phyloP scores from a whole-genome alignment of 805 yeast species.

The Ogataea angusta region DNA sequence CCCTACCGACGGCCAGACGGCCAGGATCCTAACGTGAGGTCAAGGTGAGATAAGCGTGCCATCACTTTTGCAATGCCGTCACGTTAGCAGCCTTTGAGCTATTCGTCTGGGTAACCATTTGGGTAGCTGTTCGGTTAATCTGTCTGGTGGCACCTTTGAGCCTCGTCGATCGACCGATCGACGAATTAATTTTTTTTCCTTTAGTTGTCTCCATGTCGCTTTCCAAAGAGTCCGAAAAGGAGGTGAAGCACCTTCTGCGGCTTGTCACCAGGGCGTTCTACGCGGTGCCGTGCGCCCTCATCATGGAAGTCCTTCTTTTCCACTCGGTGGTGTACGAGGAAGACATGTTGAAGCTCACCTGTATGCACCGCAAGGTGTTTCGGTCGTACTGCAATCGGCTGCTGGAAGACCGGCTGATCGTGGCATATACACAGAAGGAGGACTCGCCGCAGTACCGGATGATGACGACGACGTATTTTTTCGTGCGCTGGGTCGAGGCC shows the following conservation, averaged over 20 bases:
- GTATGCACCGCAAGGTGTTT: conserved; percentile 82
- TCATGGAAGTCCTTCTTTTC: conserved; percentile 80
- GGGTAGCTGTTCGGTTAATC: no score
- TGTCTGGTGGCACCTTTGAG: no score
- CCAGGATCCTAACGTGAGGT: neutral
- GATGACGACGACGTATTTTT: conserved; percentile 75
- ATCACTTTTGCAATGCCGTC: no score
- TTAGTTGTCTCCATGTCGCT: conserved; percentile 9
- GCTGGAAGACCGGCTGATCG: conserved; percentile 78
- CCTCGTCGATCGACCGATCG: neutral
- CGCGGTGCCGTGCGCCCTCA: conserved; percentile 74
- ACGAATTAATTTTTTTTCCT: neutral
- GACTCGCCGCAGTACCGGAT: conserved; percentile 63
- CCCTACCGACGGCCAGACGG: no score
- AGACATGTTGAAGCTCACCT: conserved; percentile 75
- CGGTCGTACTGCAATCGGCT: conserved; percentile 77
- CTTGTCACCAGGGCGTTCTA: conserved; percentile 87
- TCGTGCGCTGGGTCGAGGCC: conserved; percentile 84
- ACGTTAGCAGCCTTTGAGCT: no score
- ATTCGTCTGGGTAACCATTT: neutral
- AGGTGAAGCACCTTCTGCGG: conserved; percentile 48
- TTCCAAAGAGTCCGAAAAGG: conserved; percentile 18
- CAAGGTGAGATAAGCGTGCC: no score
- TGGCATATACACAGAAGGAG: conserved; percentile 69
- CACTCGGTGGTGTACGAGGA: conserved; percentile 93